Base-by-base conservation (phyloP, 2,329 filamentous ascomycete genomes). In the Claviceps maximensis region DNA sequence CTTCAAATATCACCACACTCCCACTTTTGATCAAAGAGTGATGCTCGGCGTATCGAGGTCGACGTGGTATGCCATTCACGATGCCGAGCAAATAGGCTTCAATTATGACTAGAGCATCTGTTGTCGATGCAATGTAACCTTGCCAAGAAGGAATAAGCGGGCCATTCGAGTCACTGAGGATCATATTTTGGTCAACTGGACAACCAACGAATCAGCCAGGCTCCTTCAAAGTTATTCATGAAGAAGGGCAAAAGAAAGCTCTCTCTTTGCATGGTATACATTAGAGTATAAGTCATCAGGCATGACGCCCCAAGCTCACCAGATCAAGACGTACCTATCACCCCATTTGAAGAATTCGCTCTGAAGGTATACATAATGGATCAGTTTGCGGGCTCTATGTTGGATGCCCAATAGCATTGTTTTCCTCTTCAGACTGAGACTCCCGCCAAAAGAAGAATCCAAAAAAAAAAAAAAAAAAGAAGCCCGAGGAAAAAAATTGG, bases 1-100 rank as follows among this genome's bases (percentile, higher is more conserved):
- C 88, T 63, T 94, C 88, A 67, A 94, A 95, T 59, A 95, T 87
- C 68, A 95, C 91, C 40, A 95, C 80, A 58, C 85, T 84, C 31
- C 89, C 89, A 58, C 87, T 93, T 59, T 79, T 80, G 63, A 95
- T 90, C 51, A 94, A 78, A 25, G 79, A 75, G 23, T 75, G 73
- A 51, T 89, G 78, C 68, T 95, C 89, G 51, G 87, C 78, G 61
- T 95, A 89, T 65, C 93, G 87, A 3, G 89, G 89, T 53, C 89
- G 78, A 50, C 89, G 83, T 21, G 86, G 82, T 31, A 91, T 85
- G 66, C 91, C 87, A 47, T 78, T 77, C 6, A 90, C 71, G 29
- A 75, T 71, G 13, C 87, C 87, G 45, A 74, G 76, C 17, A 94
- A 74, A 60, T 84, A 87, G n/a, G 83, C 86, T 66, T 94, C 87